phyloP scores from a whole-genome alignment of 176 grass and related monocot species.

The Raddia distichophylla region DNA sequence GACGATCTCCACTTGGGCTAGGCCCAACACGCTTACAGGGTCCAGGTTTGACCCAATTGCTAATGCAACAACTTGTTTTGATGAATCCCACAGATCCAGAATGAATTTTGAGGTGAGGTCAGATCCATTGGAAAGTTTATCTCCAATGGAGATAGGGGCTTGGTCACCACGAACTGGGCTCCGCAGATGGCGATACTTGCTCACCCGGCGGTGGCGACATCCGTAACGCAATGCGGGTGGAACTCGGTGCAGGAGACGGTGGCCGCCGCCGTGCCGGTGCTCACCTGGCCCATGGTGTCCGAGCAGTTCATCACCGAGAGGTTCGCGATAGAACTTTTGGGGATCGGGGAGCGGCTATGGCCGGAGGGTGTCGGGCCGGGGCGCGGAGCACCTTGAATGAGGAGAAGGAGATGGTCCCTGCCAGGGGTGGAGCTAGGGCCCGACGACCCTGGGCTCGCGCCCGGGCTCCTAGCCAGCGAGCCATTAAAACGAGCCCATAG shows the following conservation, averaged over 20 bases:
- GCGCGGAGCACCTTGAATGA: slow-evolving; percentile 1
- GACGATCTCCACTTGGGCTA: no score
- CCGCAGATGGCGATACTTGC: slow-evolving; percentile 24
- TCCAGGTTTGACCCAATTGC: no score
- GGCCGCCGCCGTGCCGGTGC: slow-evolving; percentile 36
- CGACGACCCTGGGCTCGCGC: no score
- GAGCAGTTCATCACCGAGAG: slow-evolving; percentile 46
- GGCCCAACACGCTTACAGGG: no score
- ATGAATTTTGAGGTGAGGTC: no score
- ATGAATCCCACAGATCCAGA: no score
- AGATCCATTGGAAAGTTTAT: no score
- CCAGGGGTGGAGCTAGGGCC: no score
- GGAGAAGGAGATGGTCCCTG: slow-evolving; percentile 8
- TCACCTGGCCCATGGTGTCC: slow-evolving; percentile 54
- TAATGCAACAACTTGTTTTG: no score
- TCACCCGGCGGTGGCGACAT: slow-evolving; percentile 29
- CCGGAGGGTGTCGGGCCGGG: background rate
- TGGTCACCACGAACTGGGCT: slow-evolving; percentile 36
- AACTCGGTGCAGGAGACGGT: slow-evolving; percentile 52
- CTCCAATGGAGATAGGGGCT: background rate
- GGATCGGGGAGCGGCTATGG: background rate
- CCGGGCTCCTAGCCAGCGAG: no score
- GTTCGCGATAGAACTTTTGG: slow-evolving; percentile 25
- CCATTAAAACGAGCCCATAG: no score
- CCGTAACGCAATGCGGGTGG: slow-evolving; percentile 61